Conservation (phyloP, 2,329 filamentous ascomycete species). For the Phaeosphaeriaceae sp. region DNA sequence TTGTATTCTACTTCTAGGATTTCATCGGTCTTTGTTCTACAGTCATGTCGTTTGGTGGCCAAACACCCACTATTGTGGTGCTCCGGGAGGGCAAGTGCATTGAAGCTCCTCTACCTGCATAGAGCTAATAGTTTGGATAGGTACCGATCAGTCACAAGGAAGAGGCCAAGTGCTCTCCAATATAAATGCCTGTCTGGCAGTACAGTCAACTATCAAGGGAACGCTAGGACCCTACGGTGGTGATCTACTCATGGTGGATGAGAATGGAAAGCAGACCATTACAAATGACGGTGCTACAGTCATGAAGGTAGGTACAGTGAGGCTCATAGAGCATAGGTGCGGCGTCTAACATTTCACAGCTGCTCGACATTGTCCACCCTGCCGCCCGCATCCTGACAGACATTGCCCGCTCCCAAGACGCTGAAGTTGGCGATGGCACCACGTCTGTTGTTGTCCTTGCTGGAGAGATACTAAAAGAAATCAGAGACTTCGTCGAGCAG, state of each 20-base stretch:
- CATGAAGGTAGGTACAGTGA: slow-evolving; percentile 79
- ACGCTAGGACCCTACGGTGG: slow-evolving; percentile 97
- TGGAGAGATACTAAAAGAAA: slow-evolving; percentile 96
- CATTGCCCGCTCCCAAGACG: slow-evolving; percentile 98
- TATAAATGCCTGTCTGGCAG: slow-evolving; percentile 96
- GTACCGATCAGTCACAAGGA: slow-evolving; percentile 96
- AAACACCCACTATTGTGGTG: slow-evolving; percentile 97
- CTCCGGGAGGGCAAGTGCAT: slow-evolving; percentile 84
- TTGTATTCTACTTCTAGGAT: not conserved
- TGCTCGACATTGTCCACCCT: slow-evolving; percentile 97
- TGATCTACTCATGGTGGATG: slow-evolving; percentile 93
- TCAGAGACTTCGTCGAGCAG: slow-evolving; percentile 95
- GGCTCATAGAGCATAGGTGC: not conserved
- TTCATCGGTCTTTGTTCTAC: slow-evolving; percentile 15
- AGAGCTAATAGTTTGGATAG: slow-evolving; percentile 56
- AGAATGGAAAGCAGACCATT: slow-evolving; percentile 94
- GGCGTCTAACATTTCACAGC: slow-evolving; percentile 57
- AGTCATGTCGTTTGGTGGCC: slow-evolving; percentile 93
- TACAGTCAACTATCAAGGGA: slow-evolving; percentile 93
- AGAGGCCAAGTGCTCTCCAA: slow-evolving; percentile 97
- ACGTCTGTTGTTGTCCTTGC: slow-evolving; percentile 96
- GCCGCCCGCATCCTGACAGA: slow-evolving; percentile 97
- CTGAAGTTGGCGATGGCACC: slow-evolving; percentile 97
- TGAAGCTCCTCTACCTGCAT: slow-evolving; percentile 20
- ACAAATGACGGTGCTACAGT: slow-evolving; percentile 99